Percentiles rank a stretch among this genome's conserved stretches.
Conservation (phyloP, 2,329 filamentous ascomycete genomes). For the Nigrograna mackinnonii region DNA sequence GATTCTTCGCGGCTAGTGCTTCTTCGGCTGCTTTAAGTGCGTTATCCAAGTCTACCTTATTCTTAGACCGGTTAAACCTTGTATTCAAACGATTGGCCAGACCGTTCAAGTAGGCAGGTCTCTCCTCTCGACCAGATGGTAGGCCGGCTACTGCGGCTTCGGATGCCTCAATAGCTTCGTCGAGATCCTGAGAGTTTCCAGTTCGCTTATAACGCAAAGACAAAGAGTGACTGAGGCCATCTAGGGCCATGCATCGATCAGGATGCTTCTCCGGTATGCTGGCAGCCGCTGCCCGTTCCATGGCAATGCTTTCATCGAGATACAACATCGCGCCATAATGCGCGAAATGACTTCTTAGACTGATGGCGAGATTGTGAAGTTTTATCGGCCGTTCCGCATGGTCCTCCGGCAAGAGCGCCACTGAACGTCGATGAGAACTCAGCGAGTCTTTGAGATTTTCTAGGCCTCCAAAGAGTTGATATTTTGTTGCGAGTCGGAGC, state of each 20-base stretch:
- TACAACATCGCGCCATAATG: neutral
- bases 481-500: neutral
- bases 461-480: constrained; percentile 1
- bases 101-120: constrained; percentile 2
- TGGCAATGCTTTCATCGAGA: constrained; percentile 2
- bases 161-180: constrained; percentile 1
- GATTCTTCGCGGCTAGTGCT: neutral
- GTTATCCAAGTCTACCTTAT: constrained; percentile 2
- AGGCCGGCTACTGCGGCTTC: constrained; percentile 2
- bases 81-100: constrained; percentile 1
- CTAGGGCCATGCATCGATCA: neutral
- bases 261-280: neutral
- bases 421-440: neutral
- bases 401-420: neutral
- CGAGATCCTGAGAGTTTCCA: neutral
- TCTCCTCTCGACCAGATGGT: neutral
- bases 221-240: neutral
- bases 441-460: constrained; percentile 1
- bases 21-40: constrained; percentile 1
- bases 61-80: neutral
- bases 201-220: neutral
- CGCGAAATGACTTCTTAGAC: constrained; percentile 4
- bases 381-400: constrained; percentile 1
- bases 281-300: neutral
- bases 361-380: constrained; percentile 4